Conservation (phyloP, 2,329 filamentous ascomycete species). For the Neofusicoccum sp. region DNA sequence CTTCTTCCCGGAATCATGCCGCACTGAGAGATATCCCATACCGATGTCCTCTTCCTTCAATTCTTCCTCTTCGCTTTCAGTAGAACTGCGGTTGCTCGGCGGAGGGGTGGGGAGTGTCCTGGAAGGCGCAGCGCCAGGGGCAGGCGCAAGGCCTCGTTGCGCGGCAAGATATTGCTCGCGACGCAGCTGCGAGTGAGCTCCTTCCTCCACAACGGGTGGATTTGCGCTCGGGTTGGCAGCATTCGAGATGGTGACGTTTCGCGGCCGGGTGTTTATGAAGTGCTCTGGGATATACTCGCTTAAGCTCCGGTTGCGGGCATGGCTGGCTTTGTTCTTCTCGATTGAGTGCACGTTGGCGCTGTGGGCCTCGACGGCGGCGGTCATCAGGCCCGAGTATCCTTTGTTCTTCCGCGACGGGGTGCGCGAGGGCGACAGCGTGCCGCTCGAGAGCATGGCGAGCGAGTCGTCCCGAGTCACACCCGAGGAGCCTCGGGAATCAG, state of each 20-base stretch:
- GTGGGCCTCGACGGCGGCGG: conserved; percentile 43
- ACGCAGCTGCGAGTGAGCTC: conserved; percentile 55
- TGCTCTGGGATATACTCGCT: conserved; percentile 85
- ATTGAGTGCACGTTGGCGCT: conserved; percentile 35
- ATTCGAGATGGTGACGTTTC: conserved; percentile 69
- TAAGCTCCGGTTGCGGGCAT: conserved; percentile 76
- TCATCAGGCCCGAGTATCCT: conserved; percentile 48
- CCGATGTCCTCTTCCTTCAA: conserved; percentile 44
- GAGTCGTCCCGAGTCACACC: conserved; percentile 34
- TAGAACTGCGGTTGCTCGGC: conserved; percentile 64
- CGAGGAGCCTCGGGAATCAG: conserved; percentile 38
- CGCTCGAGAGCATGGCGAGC: conserved; percentile 33
- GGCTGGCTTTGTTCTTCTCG: conserved; percentile 43
- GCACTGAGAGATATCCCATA: conserved; percentile 49
- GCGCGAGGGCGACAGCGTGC: conserved; percentile 38
- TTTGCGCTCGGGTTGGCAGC: conserved; percentile 21
- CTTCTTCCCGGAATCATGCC: conserved; percentile 65
- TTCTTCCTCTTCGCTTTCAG: conserved; percentile 57
- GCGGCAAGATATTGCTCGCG: conserved; percentile 81
- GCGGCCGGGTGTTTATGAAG: conserved; percentile 64
- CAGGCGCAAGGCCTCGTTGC: conserved; percentile 65
- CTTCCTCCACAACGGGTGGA: conserved; percentile 31
- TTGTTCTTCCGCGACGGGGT: conserved; percentile 49
- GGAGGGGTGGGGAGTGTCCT: conserved; percentile 70
- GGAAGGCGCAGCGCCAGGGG: conserved; percentile 28